Evolutionary conservation across 73 alveolate genomes (phyloP), one percentile per base, ranked within the genome.

Genomic region (Paramecium caudatum): DNA sequence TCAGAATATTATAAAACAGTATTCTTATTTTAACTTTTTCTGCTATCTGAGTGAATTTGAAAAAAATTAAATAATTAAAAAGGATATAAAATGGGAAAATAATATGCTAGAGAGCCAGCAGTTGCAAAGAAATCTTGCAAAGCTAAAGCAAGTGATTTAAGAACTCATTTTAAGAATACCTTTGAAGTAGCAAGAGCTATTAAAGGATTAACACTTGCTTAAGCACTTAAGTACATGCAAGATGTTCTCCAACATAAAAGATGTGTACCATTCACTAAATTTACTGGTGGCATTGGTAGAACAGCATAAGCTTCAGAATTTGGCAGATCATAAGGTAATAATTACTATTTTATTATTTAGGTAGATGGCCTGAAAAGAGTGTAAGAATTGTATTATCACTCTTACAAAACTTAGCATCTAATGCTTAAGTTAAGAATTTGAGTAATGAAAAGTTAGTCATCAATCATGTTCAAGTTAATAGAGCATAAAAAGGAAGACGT

Each of bases 361-460:
- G 99, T 37, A 95, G 99, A 94, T 97, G 97, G 97, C 99, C 99
- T 21, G 98, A 95, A 82, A 97, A 97, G 94, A 94, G 98, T 36
- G 96, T 95, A 85, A 95, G 93, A 90, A 82, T 94, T 91, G 90
- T 97, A 19, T 92, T 95, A 81, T 92, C 92, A 68, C 96, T 97
- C 63, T 91, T 97, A 78, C 83, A 91, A 61, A 97, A 97, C 95
- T 94, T 94, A 19, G 95, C 94, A 82, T 87, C 99, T 25, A 97
- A 96, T 90, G 99, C 99, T 47, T 96, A 96, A 84, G 96, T 93
- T 21, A 97, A 97, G 94, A 95, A 95, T 47, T 91, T 96, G 62
- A 97, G 94, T 82, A 92, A 91, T 82, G 99, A 94, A 12, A 97
- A 97, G 91, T 90, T 97, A 90, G 87, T 80, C 33, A 92, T 97